Percentiles rank a stretch among this genome's conserved stretches.
Conservation (phyloP, 2,329 filamentous ascomycete species). For the Paecilomyces sp. region DNA sequence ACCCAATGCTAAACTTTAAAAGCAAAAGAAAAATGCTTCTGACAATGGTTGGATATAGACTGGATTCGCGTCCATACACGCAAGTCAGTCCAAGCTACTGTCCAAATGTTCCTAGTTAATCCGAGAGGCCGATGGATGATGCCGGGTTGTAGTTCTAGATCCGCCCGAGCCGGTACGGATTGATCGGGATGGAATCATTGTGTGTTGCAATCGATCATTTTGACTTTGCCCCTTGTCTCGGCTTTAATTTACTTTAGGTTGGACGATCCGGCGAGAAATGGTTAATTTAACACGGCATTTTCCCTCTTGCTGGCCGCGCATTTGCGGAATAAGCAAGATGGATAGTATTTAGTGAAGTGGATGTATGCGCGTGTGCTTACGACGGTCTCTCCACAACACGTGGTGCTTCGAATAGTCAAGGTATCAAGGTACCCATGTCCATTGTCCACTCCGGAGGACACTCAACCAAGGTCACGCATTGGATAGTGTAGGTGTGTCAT, state of each 20-base stretch:
- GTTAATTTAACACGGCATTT: background rate
- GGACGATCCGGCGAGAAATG: background rate
- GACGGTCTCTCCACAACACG: background rate
- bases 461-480: background rate
- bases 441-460: background rate
- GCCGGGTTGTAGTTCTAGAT: background rate
- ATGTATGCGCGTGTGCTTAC: background rate
- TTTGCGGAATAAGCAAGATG: background rate
- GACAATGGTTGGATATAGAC: background rate
- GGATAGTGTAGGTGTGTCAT: background rate
- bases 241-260: background rate
- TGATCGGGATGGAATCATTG: too few species aligned
- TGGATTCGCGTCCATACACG: background rate
- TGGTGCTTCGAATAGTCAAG: background rate
- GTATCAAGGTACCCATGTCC: background rate
- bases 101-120: background rate
- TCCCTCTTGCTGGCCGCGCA: background rate
- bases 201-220: background rate
- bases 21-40: background rate
- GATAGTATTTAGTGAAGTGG: background rate
- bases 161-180: background rate
- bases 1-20: background rate
- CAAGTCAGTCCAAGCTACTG: background rate
- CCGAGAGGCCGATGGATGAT: background rate
- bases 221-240: background rate